Percentiles rank a stretch among this genome's conserved stretches.
Conservation (phyloP, 352 stramenopile genomes). For the Pythium dissotocum region DNA sequence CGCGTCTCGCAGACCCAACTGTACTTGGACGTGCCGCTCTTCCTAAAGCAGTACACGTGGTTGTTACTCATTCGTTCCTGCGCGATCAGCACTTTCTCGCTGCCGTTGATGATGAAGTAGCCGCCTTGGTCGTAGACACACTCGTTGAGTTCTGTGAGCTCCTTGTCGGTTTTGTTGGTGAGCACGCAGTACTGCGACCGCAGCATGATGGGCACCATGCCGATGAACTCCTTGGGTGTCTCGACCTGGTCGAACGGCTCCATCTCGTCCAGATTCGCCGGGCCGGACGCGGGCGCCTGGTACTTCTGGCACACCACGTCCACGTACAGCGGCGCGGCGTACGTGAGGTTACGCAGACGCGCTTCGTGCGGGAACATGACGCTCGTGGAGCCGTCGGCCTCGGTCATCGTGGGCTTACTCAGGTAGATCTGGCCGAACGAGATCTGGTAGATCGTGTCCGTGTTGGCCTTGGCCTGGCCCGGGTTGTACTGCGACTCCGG, state of each 20-base stretch:
- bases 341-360: slow-evolving; percentile 98
- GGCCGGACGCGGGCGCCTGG: slow-evolving; percentile 57
- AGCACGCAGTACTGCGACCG: slow-evolving; percentile 96
- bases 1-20: slow-evolving; percentile 96
- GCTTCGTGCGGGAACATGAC: slow-evolving; percentile 99
- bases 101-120: slow-evolving; percentile 99
- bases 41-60: slow-evolving; percentile 99
- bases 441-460: slow-evolving; percentile 93
- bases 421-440: slow-evolving; percentile 99
- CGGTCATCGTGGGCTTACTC: slow-evolving; percentile 95
- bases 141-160: slow-evolving; percentile 95
- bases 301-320: slow-evolving; percentile 96
- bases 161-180: slow-evolving; percentile 91
- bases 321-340: slow-evolving; percentile 98
- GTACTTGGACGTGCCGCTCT: slow-evolving; percentile 97
- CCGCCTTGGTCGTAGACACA: slow-evolving; percentile 99
- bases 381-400: slow-evolving; percentile 96
- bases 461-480: slow-evolving; percentile 92
- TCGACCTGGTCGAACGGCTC: slow-evolving; percentile 87
- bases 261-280: slow-evolving; percentile 83
- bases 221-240: slow-evolving; percentile 95
- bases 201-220: slow-evolving; percentile 99
- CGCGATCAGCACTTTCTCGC: slow-evolving; percentile 98
- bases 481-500: slow-evolving; percentile 96
- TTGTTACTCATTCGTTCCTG: slow-evolving; percentile 99